Percentiles rank a stretch among this genome's conserved stretches.
Evolutionary conservation across 176 grass and related monocot genomes (phyloP).

Genomic region (Hsuehochloa calcarea): DNA sequence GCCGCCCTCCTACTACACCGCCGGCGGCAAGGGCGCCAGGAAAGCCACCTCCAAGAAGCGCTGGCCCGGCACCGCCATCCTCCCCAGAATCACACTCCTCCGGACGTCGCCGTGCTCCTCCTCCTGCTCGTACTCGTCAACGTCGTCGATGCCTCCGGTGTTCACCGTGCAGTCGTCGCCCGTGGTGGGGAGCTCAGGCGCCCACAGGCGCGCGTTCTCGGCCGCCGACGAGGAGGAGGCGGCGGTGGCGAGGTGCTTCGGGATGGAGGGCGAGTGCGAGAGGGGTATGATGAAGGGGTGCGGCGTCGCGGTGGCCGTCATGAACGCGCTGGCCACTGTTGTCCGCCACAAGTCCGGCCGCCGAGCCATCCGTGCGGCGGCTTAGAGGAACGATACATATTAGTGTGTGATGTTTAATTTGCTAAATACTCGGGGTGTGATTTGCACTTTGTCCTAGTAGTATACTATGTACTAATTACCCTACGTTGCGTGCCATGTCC

Average conservation of each 20-base stretch:
- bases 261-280: constrained; percentile 39
- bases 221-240: not conserved
- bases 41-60: not conserved
- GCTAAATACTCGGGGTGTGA: constrained; percentile 16
- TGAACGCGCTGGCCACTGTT: constrained; percentile 33
- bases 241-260: constrained; percentile 30
- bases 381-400: not conserved
- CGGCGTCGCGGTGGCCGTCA: constrained; percentile 29
- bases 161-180: constrained; percentile 40
- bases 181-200: not conserved
- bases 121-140: constrained; percentile 20
- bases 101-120: constrained; percentile 17
- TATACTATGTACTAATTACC: constrained; percentile 15
- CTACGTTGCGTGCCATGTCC: constrained; percentile 13
- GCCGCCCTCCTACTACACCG: constrained; percentile 52
- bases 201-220: constrained; percentile 30
- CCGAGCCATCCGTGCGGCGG: not conserved
- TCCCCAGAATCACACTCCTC: constrained; percentile 16
- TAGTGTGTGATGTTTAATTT: not conserved
- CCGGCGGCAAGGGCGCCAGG: not conserved
- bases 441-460: constrained; percentile 37
- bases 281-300: constrained; percentile 29
- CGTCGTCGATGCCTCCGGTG: constrained; percentile 39
- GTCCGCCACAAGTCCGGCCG: constrained; percentile 36
- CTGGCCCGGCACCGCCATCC: not conserved